Conservation (phyloP, 148 eudicot genomes). For the Pouteria glomerata region DNA sequence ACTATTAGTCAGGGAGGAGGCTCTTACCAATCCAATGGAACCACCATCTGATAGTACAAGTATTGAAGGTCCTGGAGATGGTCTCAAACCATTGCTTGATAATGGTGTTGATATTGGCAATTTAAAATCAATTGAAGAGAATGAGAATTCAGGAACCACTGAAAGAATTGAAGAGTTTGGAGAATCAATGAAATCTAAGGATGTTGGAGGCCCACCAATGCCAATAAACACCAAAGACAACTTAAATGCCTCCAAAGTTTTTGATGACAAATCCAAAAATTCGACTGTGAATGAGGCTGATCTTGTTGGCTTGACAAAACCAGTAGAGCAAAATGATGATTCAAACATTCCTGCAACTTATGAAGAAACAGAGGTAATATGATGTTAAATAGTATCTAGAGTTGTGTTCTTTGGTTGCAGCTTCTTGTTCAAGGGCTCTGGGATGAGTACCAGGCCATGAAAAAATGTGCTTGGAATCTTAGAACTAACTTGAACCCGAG, state of each 20-base stretch:
- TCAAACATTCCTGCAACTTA: background rate
- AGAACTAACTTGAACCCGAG: background rate
- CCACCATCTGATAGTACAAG: too few species aligned
- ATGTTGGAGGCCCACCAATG: background rate
- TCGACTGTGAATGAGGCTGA: background rate
- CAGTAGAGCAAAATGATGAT: background rate
- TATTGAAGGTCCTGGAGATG: constrained; percentile 6
- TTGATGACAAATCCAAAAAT: constrained; percentile 3
- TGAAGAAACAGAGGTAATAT: constrained; percentile 7
- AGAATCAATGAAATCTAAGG: background rate
- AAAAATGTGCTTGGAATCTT: background rate
- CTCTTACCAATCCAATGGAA: too few species aligned
- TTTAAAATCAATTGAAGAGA: background rate
- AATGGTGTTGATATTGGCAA: background rate
- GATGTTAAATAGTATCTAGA: background rate
- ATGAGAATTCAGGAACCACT: background rate
- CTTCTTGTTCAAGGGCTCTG: background rate
- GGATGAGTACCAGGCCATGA: background rate
- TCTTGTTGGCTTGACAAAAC: background rate
- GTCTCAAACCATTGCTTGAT: background rate
- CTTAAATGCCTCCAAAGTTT: constrained; percentile 6
- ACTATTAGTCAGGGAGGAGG: too few species aligned
- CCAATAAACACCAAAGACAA: background rate
- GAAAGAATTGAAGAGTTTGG: background rate
- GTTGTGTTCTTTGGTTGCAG: background rate